Conservation (phyloP, 1,139 yeast species). For the Taphrina wiesneri region DNA sequence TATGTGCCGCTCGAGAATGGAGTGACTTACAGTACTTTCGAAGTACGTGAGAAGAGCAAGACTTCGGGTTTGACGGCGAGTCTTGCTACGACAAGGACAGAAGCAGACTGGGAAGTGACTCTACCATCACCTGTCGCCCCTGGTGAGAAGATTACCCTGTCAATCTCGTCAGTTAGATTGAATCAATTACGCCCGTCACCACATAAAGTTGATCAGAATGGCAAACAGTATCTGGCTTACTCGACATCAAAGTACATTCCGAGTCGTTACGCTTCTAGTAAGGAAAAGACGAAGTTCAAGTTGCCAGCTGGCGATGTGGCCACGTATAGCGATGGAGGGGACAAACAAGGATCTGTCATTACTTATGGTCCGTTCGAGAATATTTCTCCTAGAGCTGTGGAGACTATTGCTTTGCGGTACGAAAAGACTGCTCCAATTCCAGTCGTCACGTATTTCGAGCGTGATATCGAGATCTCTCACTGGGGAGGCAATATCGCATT, state of each 20-base stretch:
- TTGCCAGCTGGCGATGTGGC: conserved; percentile 35
- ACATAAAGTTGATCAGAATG: conserved; percentile 59
- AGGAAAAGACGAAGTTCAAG: conserved; percentile 51
- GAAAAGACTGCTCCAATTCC: conserved; percentile 68
- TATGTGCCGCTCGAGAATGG: conserved; percentile 42
- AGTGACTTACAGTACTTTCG: conserved; percentile 8
- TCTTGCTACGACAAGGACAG: conserved; percentile 27
- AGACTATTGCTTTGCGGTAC: conserved; percentile 57
- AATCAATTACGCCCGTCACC: conserved; percentile 64
- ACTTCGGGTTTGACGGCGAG: background rate
- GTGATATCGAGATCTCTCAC: conserved; percentile 83
- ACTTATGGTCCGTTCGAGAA: conserved; percentile 60
- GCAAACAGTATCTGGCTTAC: conserved; percentile 61
- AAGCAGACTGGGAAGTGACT: conserved; percentile 53
- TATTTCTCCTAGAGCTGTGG: conserved; percentile 53
- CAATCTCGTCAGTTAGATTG: conserved; percentile 57
- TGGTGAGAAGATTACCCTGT: conserved; percentile 49
- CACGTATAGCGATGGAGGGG: conserved; percentile 36
- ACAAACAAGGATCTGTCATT: conserved; percentile 53
- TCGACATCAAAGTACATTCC: conserved; percentile 59
- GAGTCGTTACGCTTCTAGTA: conserved; percentile 63
- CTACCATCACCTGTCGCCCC: conserved; percentile 71
- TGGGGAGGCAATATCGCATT: conserved; percentile 65
- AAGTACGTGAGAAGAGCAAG: conserved; percentile 23
- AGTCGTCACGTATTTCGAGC: conserved; percentile 59